Percentiles rank a stretch among this genome's conserved stretches.
phyloP scores from a whole-genome alignment of 2,329 filamentous ascomycete species.

The Ophiocordyceps robertsii region DNA sequence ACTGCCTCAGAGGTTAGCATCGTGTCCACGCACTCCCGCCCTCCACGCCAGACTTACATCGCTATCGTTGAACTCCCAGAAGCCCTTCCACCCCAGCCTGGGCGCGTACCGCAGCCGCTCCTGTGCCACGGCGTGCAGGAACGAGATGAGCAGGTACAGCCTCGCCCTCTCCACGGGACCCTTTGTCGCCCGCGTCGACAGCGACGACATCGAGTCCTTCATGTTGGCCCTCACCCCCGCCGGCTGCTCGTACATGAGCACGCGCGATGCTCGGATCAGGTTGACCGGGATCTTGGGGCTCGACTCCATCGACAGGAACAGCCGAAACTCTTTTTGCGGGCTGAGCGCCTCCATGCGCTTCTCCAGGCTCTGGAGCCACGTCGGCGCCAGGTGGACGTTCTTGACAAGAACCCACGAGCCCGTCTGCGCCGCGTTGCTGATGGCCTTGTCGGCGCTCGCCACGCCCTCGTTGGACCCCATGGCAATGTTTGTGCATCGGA shows the following conservation, averaged over 20 bases:
- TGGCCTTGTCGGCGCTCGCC: conserved; percentile 86
- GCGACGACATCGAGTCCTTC: conserved; percentile 86
- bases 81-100: conserved; percentile 90
- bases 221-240: conserved; percentile 95
- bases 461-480: conserved; percentile 97
- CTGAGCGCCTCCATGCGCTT: conserved; percentile 94
- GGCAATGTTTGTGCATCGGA: conserved; percentile 88
- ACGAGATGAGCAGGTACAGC: conserved; percentile 81
- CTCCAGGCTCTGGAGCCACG: conserved; percentile 93
- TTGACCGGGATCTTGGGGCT: conserved; percentile 96
- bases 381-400: conserved; percentile 92
- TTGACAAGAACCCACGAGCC: conserved; percentile 97
- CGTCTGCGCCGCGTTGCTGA: conserved; percentile 79
- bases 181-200: conserved; percentile 63
- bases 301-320: conserved; percentile 97
- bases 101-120: conserved; percentile 91
- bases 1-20: conserved; percentile 33
- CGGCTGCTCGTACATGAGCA: conserved; percentile 96
- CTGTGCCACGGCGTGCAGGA: conserved; percentile 91
- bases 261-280: conserved; percentile 78
- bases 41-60: conserved; percentile 53
- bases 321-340: conserved; percentile 79
- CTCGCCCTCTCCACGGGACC: conserved; percentile 82
- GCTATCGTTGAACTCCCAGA: conserved; percentile 99
- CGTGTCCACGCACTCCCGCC: not conserved